Evolutionary conservation across 2,329 filamentous ascomycete genomes (phyloP).

Genomic region (Aspergillus flavus): DNA sequence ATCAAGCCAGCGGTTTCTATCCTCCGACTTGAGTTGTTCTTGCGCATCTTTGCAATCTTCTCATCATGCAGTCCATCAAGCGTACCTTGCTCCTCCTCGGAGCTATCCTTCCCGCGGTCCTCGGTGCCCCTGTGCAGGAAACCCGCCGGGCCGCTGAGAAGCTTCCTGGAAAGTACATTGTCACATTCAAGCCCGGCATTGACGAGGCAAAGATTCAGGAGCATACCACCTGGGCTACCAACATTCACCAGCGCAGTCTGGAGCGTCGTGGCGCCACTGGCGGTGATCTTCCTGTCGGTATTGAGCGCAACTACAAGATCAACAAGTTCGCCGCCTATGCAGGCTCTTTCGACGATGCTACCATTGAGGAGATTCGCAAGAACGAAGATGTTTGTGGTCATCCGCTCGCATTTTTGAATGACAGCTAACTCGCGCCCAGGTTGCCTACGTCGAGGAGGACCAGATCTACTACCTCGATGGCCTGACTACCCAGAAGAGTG

Average conservation of each 20-base stretch:
- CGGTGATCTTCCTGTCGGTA: constrained; percentile 24
- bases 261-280: constrained; percentile 16
- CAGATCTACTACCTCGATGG: constrained; percentile 25
- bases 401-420: not conserved
- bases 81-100: constrained; percentile 25
- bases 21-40: constrained; percentile 2
- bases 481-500: constrained; percentile 25
- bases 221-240: constrained; percentile 25
- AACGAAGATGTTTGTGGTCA: constrained; percentile 35
- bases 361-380: constrained; percentile 42
- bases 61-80: constrained; percentile 25
- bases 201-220: constrained; percentile 20
- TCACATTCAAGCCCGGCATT: constrained; percentile 26
- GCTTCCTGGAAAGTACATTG: constrained; percentile 28
- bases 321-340: constrained; percentile 47
- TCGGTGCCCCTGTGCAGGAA: constrained; percentile 20
- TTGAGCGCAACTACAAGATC: constrained; percentile 49
- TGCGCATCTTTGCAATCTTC: constrained; percentile 1
- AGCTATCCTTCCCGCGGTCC: constrained; percentile 26
- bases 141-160: constrained; percentile 15
- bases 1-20: constrained; percentile 5
- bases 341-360: constrained; percentile 49
- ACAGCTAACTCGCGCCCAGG: constrained; percentile 21
- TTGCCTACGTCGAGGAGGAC: constrained; percentile 29
- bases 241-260: constrained; percentile 24